Conservation (phyloP, 164 flowering plant species). For the Vitis amurensis region DNA sequence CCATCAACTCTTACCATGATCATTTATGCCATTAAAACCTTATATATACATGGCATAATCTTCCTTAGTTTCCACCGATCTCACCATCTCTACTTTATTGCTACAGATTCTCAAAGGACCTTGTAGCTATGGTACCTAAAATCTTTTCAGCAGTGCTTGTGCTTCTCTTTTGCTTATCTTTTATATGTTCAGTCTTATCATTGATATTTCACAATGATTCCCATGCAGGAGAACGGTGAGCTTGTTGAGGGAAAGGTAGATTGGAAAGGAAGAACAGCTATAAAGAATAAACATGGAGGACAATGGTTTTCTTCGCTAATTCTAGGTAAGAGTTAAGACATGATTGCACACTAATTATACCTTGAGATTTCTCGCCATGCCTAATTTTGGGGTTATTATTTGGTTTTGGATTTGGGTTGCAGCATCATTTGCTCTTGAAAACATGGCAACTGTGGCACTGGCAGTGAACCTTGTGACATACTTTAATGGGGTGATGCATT, state of each 20-base stretch:
- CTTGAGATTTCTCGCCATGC: neutral
- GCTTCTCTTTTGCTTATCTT: neutral
- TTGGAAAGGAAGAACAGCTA: slow-evolving; percentile 69
- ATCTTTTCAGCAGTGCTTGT: neutral
- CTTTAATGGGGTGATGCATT: slow-evolving; percentile 61
- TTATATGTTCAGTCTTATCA: neutral
- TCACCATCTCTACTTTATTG: neutral
- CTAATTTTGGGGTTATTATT: neutral
- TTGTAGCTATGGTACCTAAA: neutral
- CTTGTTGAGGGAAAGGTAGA: slow-evolving; percentile 68
- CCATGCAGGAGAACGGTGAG: slow-evolving; percentile 41
- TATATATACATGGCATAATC: neutral
- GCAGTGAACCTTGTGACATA: slow-evolving; percentile 62
- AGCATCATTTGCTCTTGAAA: slow-evolving; percentile 54
- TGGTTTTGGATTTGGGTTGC: slow-evolving; percentile 8
- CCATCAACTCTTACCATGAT: neutral
- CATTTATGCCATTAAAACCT: neutral
- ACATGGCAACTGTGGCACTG: slow-evolving; percentile 45
- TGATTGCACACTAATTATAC: too few species aligned
- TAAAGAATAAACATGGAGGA: slow-evolving; percentile 65
- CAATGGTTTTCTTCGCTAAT: slow-evolving; percentile 32
- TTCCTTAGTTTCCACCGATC: neutral
- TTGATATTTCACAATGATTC: neutral
- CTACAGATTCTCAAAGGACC: neutral
- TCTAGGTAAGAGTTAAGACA: slow-evolving; percentile 30